A percentile compares a stretch with the other conserved stretches of the same genome.
Conservation (phyloP, 2,329 filamentous ascomycete genomes). For the Magnaporthiopsis rhizophila region DNA sequence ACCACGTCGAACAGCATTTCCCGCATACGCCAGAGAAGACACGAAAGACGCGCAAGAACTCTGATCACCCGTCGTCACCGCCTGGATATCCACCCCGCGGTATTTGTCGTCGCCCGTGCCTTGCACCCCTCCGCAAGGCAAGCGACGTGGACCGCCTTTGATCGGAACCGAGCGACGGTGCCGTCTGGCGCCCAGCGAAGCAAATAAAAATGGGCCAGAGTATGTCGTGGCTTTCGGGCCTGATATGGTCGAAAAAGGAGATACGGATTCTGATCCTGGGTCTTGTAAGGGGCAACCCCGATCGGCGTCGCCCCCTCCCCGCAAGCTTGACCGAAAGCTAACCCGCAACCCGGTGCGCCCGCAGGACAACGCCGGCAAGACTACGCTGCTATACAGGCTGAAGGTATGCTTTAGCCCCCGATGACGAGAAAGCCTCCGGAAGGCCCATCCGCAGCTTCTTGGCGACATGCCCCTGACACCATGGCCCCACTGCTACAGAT, state of each 20-base stretch:
- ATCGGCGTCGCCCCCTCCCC: too few relatives aligned
- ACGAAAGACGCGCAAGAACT: background rate
- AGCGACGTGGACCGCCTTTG: background rate
- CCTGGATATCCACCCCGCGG: background rate
- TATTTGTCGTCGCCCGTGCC: background rate
- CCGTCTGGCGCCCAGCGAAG: background rate
- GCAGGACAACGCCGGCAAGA: conserved; percentile 97
- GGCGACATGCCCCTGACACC: background rate
- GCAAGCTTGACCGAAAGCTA: conserved; percentile 9
- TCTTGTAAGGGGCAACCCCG: conserved; percentile 51
- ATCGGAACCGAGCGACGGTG: background rate
- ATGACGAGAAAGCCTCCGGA: background rate
- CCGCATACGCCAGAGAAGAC: background rate
- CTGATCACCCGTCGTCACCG: background rate
- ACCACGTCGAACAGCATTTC: background rate
- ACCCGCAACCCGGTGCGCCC: conserved; percentile 7
- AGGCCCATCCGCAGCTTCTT: background rate
- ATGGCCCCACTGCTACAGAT: conserved; percentile 49
- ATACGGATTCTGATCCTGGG: conserved; percentile 93
- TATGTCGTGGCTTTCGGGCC: conserved; percentile 61
- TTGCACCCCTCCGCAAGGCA: background rate
- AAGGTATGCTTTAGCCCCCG: conserved; percentile 51
- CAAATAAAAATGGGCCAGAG: conserved; percentile 50
- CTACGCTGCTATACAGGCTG: conserved; percentile 88
- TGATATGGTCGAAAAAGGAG: conserved; percentile 92